phyloP scores from a whole-genome alignment of 2,329 filamentous ascomycete species.

The Proliferodiscus dingleyae region DNA sequence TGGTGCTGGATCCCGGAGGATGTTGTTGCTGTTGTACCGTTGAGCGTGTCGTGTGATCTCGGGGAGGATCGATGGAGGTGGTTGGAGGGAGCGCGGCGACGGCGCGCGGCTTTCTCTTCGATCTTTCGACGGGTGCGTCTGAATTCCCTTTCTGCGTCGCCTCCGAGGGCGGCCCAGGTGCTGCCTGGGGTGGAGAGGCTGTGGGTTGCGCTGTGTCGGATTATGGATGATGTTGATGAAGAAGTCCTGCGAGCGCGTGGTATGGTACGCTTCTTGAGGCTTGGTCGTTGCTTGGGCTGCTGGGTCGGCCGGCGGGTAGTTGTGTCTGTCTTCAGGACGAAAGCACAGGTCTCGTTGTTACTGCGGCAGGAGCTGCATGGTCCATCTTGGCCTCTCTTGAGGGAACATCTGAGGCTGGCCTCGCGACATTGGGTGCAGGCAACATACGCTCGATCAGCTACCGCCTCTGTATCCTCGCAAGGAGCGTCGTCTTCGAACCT shows the following conservation, averaged over 20 bases:
- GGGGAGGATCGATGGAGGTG: no score
- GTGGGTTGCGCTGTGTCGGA: no score
- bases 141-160: no score
- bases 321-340: constrained; percentile 7
- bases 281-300: neutral
- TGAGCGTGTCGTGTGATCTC: no score
- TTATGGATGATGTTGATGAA: no score
- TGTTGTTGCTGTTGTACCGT: constrained; percentile 6
- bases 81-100: neutral
- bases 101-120: no score
- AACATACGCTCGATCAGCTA: constrained; percentile 7
- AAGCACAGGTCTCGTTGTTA: constrained; percentile 14
- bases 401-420: constrained; percentile 9
- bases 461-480: neutral
- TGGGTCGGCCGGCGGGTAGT: neutral
- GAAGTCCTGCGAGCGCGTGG: no score
- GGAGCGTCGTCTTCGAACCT: constrained; percentile 1
- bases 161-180: no score
- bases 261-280: no score
- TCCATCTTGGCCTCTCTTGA: constrained; percentile 14
- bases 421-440: constrained; percentile 21
- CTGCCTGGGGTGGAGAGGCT: no score
- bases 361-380: constrained; percentile 20
- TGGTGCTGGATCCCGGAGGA: constrained; percentile 1
- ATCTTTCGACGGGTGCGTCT: no score